Evolutionary conservation across 805 yeast genomes (phyloP), one percentile per base, ranked within the genome.

Genomic region (Candida adriatica): DNA sequence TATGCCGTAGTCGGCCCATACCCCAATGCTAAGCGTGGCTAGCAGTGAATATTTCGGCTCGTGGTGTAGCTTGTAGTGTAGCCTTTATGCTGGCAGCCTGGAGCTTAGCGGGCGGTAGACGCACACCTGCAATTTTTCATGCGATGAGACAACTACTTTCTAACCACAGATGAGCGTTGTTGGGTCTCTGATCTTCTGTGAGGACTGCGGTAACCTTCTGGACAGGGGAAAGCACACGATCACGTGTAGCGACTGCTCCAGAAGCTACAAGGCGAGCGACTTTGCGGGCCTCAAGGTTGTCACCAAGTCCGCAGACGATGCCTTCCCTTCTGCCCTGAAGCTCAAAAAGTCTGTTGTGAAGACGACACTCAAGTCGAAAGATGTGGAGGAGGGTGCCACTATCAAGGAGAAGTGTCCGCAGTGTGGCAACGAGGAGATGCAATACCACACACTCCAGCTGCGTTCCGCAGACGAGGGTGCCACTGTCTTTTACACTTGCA

Each of bases 401-500:
- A 92, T 92, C 57, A 83, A 88, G 57, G 99, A 92, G 59, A 88
- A 83, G 54, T 92, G 99, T 68, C 97, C 97, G n/a, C 77, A 88
- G 59, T 92, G 98, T 73, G 96, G 95, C 30, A 74, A 88, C 60
- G 96, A 92, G 53, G 96, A 92, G 60, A 94, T 94, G 98, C 88
- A 79, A 56, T 92, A 90, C 57, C 97, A 92, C 55, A 92, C 98
- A 5, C 66, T 92, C 46, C 99, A 92, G 61, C 70, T 92, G 48
- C 78, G 99, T 63, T 83, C 95, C 33, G 99, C 98, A 1, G 99
- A 92, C 70, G 99, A 92, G 70, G 99, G 98, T 70, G 95, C 98
- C 18, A 92, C 99, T 8, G 97, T 92, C 21, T 92, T 92, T 56
- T 94, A 92, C 63, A 90, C 98, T 1, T 92, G 98, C 66, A 80